These are phyloP conservation scores for Lipomyces sp. DNA, from an alignment of 805 yeast genomes.

Conservation along the genomic window DNA sequence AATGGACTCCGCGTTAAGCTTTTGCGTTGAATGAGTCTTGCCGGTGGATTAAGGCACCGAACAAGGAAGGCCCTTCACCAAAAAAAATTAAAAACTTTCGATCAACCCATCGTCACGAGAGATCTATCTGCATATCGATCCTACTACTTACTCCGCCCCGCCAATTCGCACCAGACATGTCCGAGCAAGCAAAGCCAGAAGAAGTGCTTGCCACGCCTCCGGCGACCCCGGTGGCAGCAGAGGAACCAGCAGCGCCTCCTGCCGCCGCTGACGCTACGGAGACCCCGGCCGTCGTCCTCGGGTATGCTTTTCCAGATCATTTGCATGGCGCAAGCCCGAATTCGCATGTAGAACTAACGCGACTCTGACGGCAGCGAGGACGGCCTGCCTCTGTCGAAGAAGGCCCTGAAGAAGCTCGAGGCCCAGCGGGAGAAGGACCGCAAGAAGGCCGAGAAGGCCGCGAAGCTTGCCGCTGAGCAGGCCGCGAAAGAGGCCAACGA, in stretches of 20 bases:
- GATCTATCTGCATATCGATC: too few relatives aligned
- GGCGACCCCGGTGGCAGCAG: slow-evolving; percentile 7
- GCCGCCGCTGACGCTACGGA: background rate
- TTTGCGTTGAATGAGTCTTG: too few relatives aligned
- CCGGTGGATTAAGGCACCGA: too few relatives aligned
- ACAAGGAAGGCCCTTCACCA: too few relatives aligned
- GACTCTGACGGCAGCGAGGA: slow-evolving; percentile 48
- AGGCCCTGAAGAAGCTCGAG: slow-evolving; percentile 90
- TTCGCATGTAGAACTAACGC: slow-evolving; percentile 5
- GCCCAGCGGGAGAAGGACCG: slow-evolving; percentile 89
- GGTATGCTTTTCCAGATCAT: slow-evolving; percentile 4
- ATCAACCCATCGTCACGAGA: too few relatives aligned
- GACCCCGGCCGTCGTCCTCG: slow-evolving; percentile 14
- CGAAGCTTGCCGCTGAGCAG: slow-evolving; percentile 78
- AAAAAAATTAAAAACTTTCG: too few relatives aligned
- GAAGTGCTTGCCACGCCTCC: slow-evolving; percentile 14
- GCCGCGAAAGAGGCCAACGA: slow-evolving; percentile 75
- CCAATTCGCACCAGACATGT: too few relatives aligned
- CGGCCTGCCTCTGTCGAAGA: slow-evolving; percentile 86
- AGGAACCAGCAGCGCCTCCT: too few relatives aligned
- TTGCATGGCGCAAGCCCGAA: background rate
- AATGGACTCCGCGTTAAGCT: too few relatives aligned
- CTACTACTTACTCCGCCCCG: too few relatives aligned
- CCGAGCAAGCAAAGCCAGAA: slow-evolving; percentile 13
- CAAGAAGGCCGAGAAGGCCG: slow-evolving; percentile 91